phyloP scores from a whole-genome alignment of 768 basidiomycete species.

The Megacollybia marginata region DNA sequence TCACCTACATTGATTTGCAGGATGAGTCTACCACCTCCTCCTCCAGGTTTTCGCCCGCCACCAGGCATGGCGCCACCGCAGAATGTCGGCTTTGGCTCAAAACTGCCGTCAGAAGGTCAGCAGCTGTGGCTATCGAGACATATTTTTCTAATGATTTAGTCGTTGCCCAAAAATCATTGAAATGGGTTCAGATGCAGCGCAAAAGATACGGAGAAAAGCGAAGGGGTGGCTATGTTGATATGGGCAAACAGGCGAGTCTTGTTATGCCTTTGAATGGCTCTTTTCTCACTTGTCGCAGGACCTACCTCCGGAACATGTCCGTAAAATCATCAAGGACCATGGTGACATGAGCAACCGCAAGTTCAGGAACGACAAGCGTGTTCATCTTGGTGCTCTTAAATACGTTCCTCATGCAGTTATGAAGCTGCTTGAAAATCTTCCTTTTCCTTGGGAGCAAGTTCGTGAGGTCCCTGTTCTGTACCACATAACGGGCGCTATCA shows the following conservation, averaged over 20 bases:
- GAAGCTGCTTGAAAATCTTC: conserved; percentile 98
- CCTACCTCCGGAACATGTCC: conserved; percentile 93
- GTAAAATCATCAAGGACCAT: conserved; percentile 99
- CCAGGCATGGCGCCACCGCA: conserved; percentile 42
- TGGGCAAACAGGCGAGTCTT: conserved; percentile 81
- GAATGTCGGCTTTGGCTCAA: conserved; percentile 31
- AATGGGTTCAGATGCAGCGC: conserved; percentile 93
- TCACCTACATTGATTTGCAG: not conserved
- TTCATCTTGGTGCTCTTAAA: conserved; percentile 95
- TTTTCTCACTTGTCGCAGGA: conserved; percentile 44
- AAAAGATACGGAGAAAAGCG: conserved; percentile 90
- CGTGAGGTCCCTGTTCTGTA: conserved; percentile 98
- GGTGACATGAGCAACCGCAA: conserved; percentile 99
- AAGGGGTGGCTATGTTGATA: conserved; percentile 83
- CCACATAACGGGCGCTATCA: conserved; percentile 99
- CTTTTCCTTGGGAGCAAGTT: conserved; percentile 98
- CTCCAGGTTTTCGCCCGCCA: conserved; percentile 29
- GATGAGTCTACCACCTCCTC: conserved; percentile 52
- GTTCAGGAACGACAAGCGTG: conserved; percentile 98
- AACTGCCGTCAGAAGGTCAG: conserved; percentile 41
- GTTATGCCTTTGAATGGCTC: conserved; percentile 8
- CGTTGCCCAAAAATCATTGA: conserved; percentile 87
- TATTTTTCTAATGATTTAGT: conserved; percentile 28
- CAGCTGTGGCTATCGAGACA: conserved; percentile 7
- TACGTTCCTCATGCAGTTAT: conserved; percentile 99